Conservation (phyloP, 1,284 basidiomycete species). For the Malassezia vespertilionis region DNA sequence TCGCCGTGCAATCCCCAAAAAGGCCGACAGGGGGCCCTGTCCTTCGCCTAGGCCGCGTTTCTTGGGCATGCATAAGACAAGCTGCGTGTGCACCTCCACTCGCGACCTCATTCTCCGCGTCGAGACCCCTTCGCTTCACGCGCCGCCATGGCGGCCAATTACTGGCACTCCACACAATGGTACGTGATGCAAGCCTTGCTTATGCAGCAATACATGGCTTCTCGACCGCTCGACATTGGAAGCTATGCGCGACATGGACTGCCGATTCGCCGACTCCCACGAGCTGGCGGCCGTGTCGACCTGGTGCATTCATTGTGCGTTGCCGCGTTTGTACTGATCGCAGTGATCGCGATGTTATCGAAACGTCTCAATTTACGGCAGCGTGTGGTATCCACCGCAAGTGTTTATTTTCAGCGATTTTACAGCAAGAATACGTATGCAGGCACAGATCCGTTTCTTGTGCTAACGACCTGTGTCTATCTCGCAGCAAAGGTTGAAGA, state of each 20-base stretch:
- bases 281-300: slow-evolving; percentile 36
- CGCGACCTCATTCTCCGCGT: not conserved
- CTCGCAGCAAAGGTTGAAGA: slow-evolving; percentile 95
- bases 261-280: slow-evolving; percentile 23
- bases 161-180: slow-evolving; percentile 18
- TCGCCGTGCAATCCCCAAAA: not conserved
- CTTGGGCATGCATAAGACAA: not conserved
- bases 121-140: not conserved
- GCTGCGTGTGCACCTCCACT: not conserved
- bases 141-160: slow-evolving; percentile 16
- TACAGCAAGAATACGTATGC: slow-evolving; percentile 61
- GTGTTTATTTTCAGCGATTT: slow-evolving; percentile 84
- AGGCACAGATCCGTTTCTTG: slow-evolving; percentile 84
- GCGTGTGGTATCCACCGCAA: slow-evolving; percentile 80
- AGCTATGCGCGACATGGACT: slow-evolving; percentile 32
- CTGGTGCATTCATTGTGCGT: slow-evolving; percentile 38
- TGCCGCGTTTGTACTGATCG: not conserved
- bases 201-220: slow-evolving; percentile 38
- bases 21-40: not conserved
- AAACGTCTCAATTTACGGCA: slow-evolving; percentile 74
- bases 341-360: slow-evolving; percentile 68
- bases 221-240: slow-evolving; percentile 31
- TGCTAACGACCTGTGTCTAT: slow-evolving; percentile 84
- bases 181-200: not conserved
- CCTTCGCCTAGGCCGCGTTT: slow-evolving; percentile 1